A percentile compares a stretch with the other conserved stretches of the same genome.
Evolutionary conservation across 164 flowering plant species (phyloP).

Genomic region (Chimonanthus praecox): DNA sequence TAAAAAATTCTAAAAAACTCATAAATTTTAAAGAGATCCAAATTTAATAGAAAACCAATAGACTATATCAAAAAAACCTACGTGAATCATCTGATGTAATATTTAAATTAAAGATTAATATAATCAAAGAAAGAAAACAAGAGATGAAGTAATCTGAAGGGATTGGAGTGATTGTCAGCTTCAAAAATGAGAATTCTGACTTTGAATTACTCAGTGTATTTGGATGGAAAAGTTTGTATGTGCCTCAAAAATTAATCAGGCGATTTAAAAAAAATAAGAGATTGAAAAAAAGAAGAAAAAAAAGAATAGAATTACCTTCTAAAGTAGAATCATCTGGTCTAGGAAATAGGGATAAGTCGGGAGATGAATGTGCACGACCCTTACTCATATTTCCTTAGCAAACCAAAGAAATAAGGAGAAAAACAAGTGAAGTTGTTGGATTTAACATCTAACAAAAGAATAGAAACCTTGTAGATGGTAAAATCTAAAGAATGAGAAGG

Average conservation of each 20-base stretch:
- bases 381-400: slow-evolving; percentile 4
- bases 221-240: no score
- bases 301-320: slow-evolving; percentile 23
- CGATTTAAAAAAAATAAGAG: no score
- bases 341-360: slow-evolving; percentile 20
- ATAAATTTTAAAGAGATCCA: not conserved
- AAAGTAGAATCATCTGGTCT: slow-evolving; percentile 19
- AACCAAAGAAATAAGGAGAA: not conserved
- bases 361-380: slow-evolving; percentile 22
- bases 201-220: not conserved
- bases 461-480: not conserved
- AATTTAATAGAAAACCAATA: no score
- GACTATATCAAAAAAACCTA: not conserved
- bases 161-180: not conserved
- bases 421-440: not conserved
- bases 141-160: not conserved
- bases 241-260: no score
- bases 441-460: not conserved
- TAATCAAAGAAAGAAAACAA: not conserved
- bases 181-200: no score
- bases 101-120: no score
- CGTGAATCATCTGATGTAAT: no score
- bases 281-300: no score
- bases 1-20: no score
- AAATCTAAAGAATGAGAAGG: not conserved